Base-by-base conservation (phyloP, 192 early-diverging fungal species). In the Lunasporangiospora selenospora region DNA sequence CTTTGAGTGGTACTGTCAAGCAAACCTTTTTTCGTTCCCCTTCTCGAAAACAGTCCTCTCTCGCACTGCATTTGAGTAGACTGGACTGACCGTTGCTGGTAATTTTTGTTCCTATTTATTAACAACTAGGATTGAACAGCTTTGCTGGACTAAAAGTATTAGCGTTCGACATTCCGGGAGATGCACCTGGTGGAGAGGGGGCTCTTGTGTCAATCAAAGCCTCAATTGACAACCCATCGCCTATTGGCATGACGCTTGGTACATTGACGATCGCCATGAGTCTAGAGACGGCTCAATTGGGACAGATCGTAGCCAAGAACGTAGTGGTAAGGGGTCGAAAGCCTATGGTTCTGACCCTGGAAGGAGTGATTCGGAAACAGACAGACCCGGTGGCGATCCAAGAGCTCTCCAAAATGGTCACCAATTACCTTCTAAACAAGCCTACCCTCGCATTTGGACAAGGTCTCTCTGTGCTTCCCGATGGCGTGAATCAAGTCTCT, bases 171-270 rank as follows among this genome's bases (percentile, higher is more conserved):
- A 70, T 70, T 24, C 66, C 66, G 12, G 53, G 58, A 6, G 66
- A 70, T 50, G 57, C 66, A 12, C 66, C 66, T 2, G 41, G 61
- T 24, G 58, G 58, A 32, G 18, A 50, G 36, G 66, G 66, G 6
- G 66, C 66, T 13, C 30, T 70, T 9, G 58, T 53, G 3, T 46
- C 66, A 13, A 70, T 70, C 37, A 38, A 70, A 33, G 66, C 57
- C 33, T 60, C 66, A 1, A 70, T 87, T 26, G 45, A 52, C 11
- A 84, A 80, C 63, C 57, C 80, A 26, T 83, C 81, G 16, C 77
- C 78, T 26, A 65, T 87, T 49, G 70, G 76, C 10, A 75, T 87
- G 24, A 62, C 83, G 30, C 62, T 85, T 3, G 85, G 85, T 0
- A 70, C 66, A 11, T 27, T 70, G 40, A 42, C 38, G 4, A 33